These are phyloP conservation scores for Hirschfeldia incana DNA, from an alignment of 345 rosid species.

Conservation along the genomic window DNA sequence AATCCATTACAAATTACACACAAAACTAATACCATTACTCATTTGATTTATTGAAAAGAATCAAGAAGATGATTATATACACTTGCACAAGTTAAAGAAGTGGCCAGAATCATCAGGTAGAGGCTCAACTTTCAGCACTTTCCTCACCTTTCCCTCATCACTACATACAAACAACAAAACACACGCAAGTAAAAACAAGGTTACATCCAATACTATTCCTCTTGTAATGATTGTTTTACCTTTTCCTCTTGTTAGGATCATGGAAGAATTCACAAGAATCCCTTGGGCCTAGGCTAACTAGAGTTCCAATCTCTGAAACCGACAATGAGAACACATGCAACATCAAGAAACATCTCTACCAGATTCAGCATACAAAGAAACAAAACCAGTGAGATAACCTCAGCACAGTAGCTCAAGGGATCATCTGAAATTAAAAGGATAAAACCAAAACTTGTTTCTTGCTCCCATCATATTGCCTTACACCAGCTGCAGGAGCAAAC, in stretches of 20 bases:
- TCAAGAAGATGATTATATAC: constrained; percentile 22
- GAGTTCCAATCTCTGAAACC: constrained; percentile 76
- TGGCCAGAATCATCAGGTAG: constrained; percentile 92
- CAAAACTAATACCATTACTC: too few relatives aligned
- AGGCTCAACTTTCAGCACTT: constrained; percentile 93
- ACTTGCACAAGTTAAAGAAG: constrained; percentile 86
- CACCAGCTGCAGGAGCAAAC: constrained; percentile 84
- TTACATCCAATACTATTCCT: background rate
- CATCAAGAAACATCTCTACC: constrained; percentile 3
- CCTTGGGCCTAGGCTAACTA: constrained; percentile 62
- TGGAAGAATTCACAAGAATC: constrained; percentile 90
- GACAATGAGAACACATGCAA: constrained; percentile 82
- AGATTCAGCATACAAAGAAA: background rate
- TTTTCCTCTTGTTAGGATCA: constrained; percentile 80
- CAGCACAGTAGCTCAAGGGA: background rate
- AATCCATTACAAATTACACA: too few relatives aligned
- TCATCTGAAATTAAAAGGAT: background rate
- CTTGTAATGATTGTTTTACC: constrained; percentile 45
- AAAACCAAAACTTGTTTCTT: constrained; percentile 68
- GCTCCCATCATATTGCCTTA: constrained; percentile 86
- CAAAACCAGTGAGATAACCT: background rate
- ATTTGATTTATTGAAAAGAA: background rate
- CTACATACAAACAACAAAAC: constrained; percentile 43
- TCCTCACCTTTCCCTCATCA: constrained; percentile 92
- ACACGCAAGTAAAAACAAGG: background rate